phyloP scores from a whole-genome alignment of 306 rosid species.

The Urtica urens region DNA sequence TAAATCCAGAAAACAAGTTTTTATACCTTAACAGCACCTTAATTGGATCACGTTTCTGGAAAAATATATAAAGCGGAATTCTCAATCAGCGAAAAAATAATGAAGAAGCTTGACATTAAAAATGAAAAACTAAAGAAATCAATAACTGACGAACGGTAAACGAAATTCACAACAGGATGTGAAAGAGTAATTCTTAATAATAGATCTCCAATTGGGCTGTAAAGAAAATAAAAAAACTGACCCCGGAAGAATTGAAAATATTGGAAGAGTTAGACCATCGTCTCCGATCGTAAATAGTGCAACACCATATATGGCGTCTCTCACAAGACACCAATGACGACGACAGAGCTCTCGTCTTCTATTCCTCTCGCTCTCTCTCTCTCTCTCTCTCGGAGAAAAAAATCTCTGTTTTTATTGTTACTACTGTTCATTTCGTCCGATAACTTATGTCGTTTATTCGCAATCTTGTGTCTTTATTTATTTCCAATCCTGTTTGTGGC shows the following conservation, averaged over 20 bases:
- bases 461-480: too few species aligned
- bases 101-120: neutral
- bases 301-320: neutral
- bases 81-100: too few species aligned
- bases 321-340: neutral
- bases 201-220: too few species aligned
- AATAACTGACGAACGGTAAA: neutral
- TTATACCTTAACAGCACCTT: too few species aligned
- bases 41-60: too few species aligned
- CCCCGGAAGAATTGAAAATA: neutral
- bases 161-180: neutral
- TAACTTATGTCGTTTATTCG: constrained; percentile 3
- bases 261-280: neutral
- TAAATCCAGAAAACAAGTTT: too few species aligned
- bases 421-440: neutral
- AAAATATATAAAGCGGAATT: too few species aligned
- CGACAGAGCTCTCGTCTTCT: neutral
- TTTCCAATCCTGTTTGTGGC: too few species aligned
- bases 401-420: neutral
- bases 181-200: neutral
- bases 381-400: neutral
- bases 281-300: constrained; percentile 11
- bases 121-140: neutral
- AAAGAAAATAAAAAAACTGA: neutral
- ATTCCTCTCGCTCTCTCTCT: constrained; percentile 2